Evolutionary conservation across 495 filamentous ascomycete genomes (phyloP).

Genomic region (Rostrohypoxylon terebratum): DNA sequence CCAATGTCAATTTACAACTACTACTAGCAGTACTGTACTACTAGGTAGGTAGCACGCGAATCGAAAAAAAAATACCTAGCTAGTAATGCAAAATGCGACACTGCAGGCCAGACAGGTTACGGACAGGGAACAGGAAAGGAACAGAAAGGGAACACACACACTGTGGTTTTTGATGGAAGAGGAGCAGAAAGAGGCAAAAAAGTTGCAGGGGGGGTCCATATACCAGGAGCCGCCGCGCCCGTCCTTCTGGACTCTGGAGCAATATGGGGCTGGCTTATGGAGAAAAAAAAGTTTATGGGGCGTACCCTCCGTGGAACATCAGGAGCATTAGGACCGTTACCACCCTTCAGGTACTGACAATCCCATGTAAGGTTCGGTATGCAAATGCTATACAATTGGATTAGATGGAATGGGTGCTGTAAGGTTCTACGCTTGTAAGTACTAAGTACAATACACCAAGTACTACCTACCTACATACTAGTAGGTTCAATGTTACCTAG

Average conservation of each 20-base stretch:
- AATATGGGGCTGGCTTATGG: not conserved
- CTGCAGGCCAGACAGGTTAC: constrained; percentile 14
- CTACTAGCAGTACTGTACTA: no score
- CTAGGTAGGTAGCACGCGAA: constrained; percentile 40
- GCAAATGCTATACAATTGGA: not conserved
- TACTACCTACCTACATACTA: no score
- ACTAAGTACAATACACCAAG: no score
- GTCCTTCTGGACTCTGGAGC: constrained; percentile 31
- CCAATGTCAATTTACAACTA: not conserved
- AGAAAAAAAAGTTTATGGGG: no score
- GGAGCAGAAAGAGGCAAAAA: not conserved
- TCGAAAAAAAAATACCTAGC: constrained; percentile 26
- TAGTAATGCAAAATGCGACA: constrained; percentile 36
- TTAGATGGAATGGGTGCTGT: not conserved
- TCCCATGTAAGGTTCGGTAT: constrained; percentile 13
- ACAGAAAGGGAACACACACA: no score
- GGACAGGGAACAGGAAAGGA: not conserved
- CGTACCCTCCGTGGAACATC: not conserved
- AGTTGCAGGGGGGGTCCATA: constrained; percentile 27
- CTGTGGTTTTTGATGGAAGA: no score
- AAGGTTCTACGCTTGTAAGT: not conserved
- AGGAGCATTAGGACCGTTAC: not conserved
- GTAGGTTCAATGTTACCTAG: no score
- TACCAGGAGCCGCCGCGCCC: constrained; percentile 38
- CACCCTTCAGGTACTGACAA: constrained; percentile 14